phyloP scores from a whole-genome alignment of 805 yeast genomes.

The Starmerella stigmatis region DNA sequence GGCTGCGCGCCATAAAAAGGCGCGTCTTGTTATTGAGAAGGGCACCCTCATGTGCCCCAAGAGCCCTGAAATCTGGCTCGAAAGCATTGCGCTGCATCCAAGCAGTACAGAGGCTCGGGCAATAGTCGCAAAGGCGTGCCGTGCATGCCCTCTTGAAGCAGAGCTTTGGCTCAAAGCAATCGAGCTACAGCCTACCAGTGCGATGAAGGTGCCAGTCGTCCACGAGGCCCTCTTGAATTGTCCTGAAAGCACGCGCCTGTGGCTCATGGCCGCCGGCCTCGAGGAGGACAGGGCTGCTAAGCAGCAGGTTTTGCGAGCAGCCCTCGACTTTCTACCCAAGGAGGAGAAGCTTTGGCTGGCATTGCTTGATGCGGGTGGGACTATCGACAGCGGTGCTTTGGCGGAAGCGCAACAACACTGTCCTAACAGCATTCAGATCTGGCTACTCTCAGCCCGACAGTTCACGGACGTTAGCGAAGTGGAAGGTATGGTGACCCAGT shows the following conservation, averaged over 20 bases:
- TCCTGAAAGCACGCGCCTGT: constrained; percentile 49
- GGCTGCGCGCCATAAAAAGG: constrained; percentile 45
- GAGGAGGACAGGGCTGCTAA: constrained; percentile 47
- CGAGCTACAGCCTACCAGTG: constrained; percentile 49
- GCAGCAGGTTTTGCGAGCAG: constrained; percentile 47
- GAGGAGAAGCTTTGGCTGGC: constrained; percentile 8
- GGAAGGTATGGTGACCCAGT: not conserved
- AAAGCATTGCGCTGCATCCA: constrained; percentile 53
- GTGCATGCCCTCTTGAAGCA: constrained; percentile 44
- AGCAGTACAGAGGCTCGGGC: constrained; percentile 37
- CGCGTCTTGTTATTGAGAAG: constrained; percentile 52
- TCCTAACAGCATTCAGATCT: constrained; percentile 2
- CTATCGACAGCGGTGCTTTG: not conserved
- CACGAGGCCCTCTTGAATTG: constrained; percentile 61
- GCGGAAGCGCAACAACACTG: not conserved
- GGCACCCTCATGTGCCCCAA: constrained; percentile 63
- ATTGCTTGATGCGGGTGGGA: not conserved
- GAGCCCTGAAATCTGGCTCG: constrained; percentile 73
- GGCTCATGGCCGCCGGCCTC: constrained; percentile 54
- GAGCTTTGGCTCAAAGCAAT: constrained; percentile 65
- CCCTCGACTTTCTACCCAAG: constrained; percentile 39
- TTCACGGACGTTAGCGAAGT: not conserved
- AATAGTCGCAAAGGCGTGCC: constrained; percentile 57
- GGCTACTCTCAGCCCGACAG: not conserved
- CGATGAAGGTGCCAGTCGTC: constrained; percentile 46